Evolutionary conservation across 148 eudicot genomes (phyloP), one percentile per base, ranked within the genome.

Genomic region (Vaccinium corymbosum): DNA sequence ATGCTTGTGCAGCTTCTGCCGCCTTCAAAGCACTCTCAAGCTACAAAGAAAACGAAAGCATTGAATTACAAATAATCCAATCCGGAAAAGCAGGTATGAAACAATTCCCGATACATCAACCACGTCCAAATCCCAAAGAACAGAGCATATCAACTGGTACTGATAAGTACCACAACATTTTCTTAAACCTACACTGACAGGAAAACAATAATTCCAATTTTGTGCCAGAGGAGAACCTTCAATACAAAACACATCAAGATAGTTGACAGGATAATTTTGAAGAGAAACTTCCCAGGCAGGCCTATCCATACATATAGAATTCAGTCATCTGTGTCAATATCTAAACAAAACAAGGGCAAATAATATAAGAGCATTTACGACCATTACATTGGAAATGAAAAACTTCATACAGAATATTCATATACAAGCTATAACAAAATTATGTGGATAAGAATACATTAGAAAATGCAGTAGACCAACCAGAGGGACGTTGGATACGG

Each of bases 1-100:
- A 89, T 68, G 94, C 90, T 80, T 95, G 96, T 42, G 98, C 94
- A 76, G 89, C 83, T 88, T 93, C 95, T 53, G 93, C 92, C 56
- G 94, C 91, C 91, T 92, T 97, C 52, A 87, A 52, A 83, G 98
- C 94, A 87, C 88, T 88, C 62, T 97, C 99, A 80, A 97, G 90
- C 92, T 92, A 81, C 66, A 84, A 77, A 71, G 35, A 52, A 20
- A 9, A 7, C 1, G 75, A 68, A 49, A 51, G 52, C 15, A 32
- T 78, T 78, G 4, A 78, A 64, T 12, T 13, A 27, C 29, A 10
- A 48, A 66, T 29, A 76, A 49, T 76, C 15, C 79, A 76, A 22
- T 76, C 32, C 2, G 29, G 13, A 56, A 51, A 76, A 22, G 7
- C 12, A 42, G 14, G 52, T 49, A 49, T 76, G 79, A 53, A 52